A percentile compares a stretch with the other conserved stretches of the same genome.
Conservation (phyloP, 768 basidiomycete species). For the Leccinellum albellum region DNA sequence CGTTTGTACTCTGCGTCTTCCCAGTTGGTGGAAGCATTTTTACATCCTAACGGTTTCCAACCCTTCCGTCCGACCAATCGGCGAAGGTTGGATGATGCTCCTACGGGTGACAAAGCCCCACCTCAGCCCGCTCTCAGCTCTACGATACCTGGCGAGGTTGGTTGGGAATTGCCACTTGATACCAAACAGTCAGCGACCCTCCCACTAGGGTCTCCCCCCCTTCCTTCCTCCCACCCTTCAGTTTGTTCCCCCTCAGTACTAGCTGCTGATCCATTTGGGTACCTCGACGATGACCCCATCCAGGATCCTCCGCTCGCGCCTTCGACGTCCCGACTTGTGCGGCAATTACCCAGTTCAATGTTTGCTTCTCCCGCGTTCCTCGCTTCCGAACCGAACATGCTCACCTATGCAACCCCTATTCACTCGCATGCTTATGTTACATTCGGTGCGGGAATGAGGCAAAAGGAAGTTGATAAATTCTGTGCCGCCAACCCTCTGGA, state of each 20-base stretch:
- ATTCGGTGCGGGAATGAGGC: slow-evolving; percentile 80
- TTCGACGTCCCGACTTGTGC: slow-evolving; percentile 23
- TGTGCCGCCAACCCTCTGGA: slow-evolving; percentile 67
- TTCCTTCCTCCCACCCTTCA: neutral
- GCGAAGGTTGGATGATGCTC: slow-evolving; percentile 13
- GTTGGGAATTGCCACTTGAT: neutral
- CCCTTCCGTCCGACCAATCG: slow-evolving; percentile 20
- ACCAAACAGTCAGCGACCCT: slow-evolving; percentile 19
- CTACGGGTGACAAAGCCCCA: neutral
- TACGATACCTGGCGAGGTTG: neutral
- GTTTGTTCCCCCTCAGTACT: slow-evolving; percentile 10
- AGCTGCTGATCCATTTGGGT: slow-evolving; percentile 56
- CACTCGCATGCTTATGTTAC: slow-evolving; percentile 77
- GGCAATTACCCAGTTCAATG: slow-evolving; percentile 29
- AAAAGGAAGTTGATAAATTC: slow-evolving; percentile 79
- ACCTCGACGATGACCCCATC: slow-evolving; percentile 41
- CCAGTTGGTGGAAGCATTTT: slow-evolving; percentile 46
- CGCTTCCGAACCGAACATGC: slow-evolving; percentile 36
- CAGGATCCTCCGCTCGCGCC: slow-evolving; percentile 24
- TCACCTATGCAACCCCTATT: slow-evolving; percentile 53
- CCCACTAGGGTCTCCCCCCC: neutral
- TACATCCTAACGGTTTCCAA: slow-evolving; percentile 26
- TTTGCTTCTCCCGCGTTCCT: slow-evolving; percentile 34
- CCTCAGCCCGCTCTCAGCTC: neutral
- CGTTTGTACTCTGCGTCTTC: slow-evolving; percentile 57